Base-by-base conservation (phyloP, 1,139 yeast species). In the Hemisphaericaspora xylanilytica region DNA sequence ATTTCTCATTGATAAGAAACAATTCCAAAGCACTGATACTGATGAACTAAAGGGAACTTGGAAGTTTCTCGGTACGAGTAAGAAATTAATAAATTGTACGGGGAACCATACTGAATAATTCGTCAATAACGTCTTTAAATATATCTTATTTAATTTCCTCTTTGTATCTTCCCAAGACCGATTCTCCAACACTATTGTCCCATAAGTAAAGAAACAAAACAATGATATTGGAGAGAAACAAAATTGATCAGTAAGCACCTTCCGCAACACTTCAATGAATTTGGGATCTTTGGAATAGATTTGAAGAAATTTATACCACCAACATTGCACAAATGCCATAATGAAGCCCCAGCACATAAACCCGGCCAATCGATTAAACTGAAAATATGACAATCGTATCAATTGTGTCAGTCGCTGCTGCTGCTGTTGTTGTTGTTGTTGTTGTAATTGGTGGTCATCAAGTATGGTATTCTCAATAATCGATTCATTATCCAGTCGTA, bases 101-200 rank as follows among this genome's bases (percentile, higher is more conserved):
- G 90, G 80, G 36, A 96, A 95, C 98, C 98, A 92, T n/a, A 92
- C 81, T 41, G 85, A 71, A 58, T 83, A 86, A 58, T 89, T 90
- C 41, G 83, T 79, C 30, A 84, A 79, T 42, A 90, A 63, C 0
- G 97, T 92, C 30, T 82, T 80, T 26, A 90, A 60, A 57, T 88
- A 90, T 4, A 84, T 69, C 43, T 73, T 76, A 45, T 74, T 67
- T 39, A 89, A 68, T 61, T 87, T 89, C 5, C 61, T 67, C 40
- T 73, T 71, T 15, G 90, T 73, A 11, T 85, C 85, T 1, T 73
- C 75, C 61, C 75, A 69, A 35, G 81, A 78, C 2, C 95, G 95
- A 36, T 75, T 73, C 52, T 90, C 97, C 42, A 89, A 75, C 2
- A 88, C 80, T 45, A 85, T 77, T 8, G 94, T 87, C 32, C 95